phyloP scores from a whole-genome alignment of 1,139 yeast genomes.

The Pichia sp. region DNA sequence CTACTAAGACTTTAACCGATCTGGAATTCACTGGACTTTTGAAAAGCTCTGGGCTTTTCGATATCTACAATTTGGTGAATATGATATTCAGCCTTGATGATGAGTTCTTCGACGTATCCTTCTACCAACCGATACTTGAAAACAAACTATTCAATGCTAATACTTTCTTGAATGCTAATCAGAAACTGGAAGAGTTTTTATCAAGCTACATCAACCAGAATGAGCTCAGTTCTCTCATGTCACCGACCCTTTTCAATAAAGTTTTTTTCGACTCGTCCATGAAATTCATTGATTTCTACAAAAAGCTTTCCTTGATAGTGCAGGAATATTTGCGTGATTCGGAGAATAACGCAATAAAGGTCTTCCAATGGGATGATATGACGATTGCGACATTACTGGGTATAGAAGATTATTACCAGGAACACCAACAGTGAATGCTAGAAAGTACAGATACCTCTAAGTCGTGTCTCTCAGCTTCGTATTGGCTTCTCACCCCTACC shows the following conservation, averaged over 20 bases:
- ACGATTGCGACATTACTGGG: slow-evolving; percentile 66
- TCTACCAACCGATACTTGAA: slow-evolving; percentile 59
- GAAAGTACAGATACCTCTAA: too few relatives aligned
- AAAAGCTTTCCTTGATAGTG: slow-evolving; percentile 37
- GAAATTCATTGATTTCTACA: slow-evolving; percentile 46
- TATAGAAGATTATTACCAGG: slow-evolving; percentile 34
- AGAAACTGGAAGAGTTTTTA: slow-evolving; percentile 40
- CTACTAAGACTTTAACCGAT: slow-evolving; percentile 31
- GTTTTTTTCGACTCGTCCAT: slow-evolving; percentile 44
- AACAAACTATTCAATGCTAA: slow-evolving; percentile 50
- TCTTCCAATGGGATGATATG: slow-evolving; percentile 45
- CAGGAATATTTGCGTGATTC: slow-evolving; percentile 33
- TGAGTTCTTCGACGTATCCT: slow-evolving; percentile 43
- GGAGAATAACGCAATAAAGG: slow-evolving; percentile 16
- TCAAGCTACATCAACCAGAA: slow-evolving; percentile 60
- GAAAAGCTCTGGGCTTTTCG: slow-evolving; percentile 42
- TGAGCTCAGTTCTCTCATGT: slow-evolving; percentile 47
- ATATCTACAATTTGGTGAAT: slow-evolving; percentile 54
- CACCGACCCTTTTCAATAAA: slow-evolving; percentile 54
- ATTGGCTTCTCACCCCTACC: slow-evolving; percentile 78
- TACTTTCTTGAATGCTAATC: slow-evolving; percentile 36
- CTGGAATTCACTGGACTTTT: slow-evolving; percentile 32
- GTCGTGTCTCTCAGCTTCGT: slow-evolving; percentile 2
- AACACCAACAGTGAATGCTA: slow-evolving; percentile 1
- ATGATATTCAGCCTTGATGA: slow-evolving; percentile 63